Evolutionary conservation across 2,329 filamentous ascomycete genomes (phyloP), one percentile per base, ranked within the genome.

Genomic region (Ophioceras dolichostomum): DNA sequence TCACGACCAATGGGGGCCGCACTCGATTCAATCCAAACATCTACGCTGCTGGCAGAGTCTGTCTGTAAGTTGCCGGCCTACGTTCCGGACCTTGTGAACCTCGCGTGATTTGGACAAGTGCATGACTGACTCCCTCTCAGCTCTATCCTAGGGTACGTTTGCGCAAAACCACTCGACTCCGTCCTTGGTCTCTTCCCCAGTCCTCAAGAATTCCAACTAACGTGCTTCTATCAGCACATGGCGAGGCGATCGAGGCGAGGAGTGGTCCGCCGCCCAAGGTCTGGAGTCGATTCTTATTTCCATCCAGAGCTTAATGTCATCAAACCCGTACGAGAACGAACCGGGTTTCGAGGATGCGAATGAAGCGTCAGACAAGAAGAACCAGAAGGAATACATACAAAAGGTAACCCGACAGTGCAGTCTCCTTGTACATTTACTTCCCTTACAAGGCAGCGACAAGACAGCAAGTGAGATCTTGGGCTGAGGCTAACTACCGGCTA

Each of bases 21-120:
- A 87, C 81, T 53, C 79, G 91, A 7, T 96, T 96, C 66, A 95
- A 95, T 51, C 91, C 91, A 4, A 98, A 98, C 53, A 94, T 98
- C 43, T 98, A 98, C 54, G 70, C 87, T 1, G 76, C 65, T 35
- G 91, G 91, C 34, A 93, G 89, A 60, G 88, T 98, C 39, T 98
- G 91, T 64, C 60, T 98, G 76, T 93, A 59, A 66, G 81, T 70
- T 12, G 14, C 12, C n/a, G 8, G 7, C 17, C 16, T 17, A 20
- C 14, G n/a, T n/a, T n/a, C n/a, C n/a, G n/a, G n/a, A n/a, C n/a
- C n/a, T n/a, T n/a, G n/a, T n/a, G n/a, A n/a, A n/a, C n/a, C n/a
- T n/a, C n/a, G n/a, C n/a, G n/a, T n/a, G n/a, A n/a, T n/a, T n/a
- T n/a, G n/a, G n/a, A n/a, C n/a, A n/a, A n/a, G n/a, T n/a, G n/a